Evolutionary conservation across 177 flowering plant genomes (phyloP).

Genomic region (Telopea speciosissima): DNA sequence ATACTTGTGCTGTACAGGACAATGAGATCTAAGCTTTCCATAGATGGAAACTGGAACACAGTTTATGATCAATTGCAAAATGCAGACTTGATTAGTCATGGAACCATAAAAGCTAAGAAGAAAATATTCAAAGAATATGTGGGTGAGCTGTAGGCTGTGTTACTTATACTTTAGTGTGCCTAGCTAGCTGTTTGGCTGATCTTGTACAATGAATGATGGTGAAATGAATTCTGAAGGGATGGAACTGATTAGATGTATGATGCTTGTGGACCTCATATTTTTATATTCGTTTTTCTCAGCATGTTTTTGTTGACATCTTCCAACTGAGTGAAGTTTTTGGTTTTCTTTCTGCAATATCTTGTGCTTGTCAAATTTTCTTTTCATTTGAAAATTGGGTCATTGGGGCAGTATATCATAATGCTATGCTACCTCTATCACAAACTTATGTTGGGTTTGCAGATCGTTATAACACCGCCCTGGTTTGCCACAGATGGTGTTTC

Average conservation of each 20-base stretch:
- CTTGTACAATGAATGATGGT: not conserved
- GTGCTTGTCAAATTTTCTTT: not conserved
- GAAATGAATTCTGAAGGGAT: not conserved
- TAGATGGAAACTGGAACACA: too few relatives aligned
- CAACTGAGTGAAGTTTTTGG: not conserved
- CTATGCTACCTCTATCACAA: constrained; percentile 34
- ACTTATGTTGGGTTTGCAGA: constrained; percentile 81
- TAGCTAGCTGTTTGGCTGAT: not conserved
- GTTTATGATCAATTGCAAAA: too few relatives aligned
- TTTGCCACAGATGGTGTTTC: constrained; percentile 97
- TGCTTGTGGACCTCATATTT: not conserved
- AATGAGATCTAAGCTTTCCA: too few relatives aligned
- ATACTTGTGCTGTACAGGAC: too few relatives aligned
- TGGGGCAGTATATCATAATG: not conserved
- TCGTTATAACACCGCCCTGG: constrained; percentile 99
- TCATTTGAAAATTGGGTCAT: too few relatives aligned
- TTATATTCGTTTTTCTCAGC: too few relatives aligned
- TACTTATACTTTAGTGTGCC: not conserved
- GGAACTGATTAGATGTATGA: not conserved
- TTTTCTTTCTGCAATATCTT: not conserved
- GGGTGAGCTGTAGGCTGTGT: not conserved
- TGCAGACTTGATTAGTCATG: too few relatives aligned
- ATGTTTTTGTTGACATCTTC: not conserved
- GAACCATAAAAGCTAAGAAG: too few relatives aligned
- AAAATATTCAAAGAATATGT: not conserved